These are phyloP conservation scores for Fusarium mangiferae DNA, from an alignment of 2,329 filamentous ascomycete species.

Conservation along the genomic window DNA sequence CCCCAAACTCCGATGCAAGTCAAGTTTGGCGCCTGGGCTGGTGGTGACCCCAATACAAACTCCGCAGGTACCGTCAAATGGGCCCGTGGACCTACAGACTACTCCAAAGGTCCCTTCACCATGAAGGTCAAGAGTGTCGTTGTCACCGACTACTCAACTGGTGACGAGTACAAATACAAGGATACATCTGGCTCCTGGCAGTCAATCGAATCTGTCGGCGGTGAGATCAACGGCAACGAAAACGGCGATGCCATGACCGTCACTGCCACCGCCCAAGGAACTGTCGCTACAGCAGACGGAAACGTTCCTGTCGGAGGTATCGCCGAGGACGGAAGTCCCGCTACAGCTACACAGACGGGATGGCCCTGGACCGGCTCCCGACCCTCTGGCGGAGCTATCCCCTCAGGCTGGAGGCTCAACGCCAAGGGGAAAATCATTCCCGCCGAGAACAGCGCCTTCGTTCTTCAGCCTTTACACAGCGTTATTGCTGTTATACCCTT, in stretches of 20 bases:
- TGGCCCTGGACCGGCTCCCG: slow-evolving; percentile 74
- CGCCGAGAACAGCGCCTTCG: slow-evolving; percentile 60
- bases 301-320: slow-evolving; percentile 78
- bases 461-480: slow-evolving; percentile 32
- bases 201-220: slow-evolving; percentile 84
- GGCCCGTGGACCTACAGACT: slow-evolving; percentile 89
- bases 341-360: slow-evolving; percentile 66
- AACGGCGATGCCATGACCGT: slow-evolving; percentile 62
- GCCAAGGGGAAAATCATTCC: slow-evolving; percentile 82
- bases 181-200: slow-evolving; percentile 82
- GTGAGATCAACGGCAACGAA: slow-evolving; percentile 76
- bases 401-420: slow-evolving; percentile 84
- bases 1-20: slow-evolving; percentile 96
- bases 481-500: slow-evolving; percentile 43
- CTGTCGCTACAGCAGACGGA: slow-evolving; percentile 71
- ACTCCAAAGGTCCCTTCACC: slow-evolving; percentile 81
- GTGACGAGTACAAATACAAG: slow-evolving; percentile 83
- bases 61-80: slow-evolving; percentile 84
- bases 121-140: slow-evolving; percentile 84
- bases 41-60: slow-evolving; percentile 82
- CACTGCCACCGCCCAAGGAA: slow-evolving; percentile 68
- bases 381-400: slow-evolving; percentile 68
- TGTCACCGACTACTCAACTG: slow-evolving; percentile 93
- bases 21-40: slow-evolving; percentile 92
- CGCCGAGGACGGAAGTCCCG: slow-evolving; percentile 64